Evolutionary conservation across 164 flowering plant genomes (phyloP).

Genomic region (Dillenia turbinata): DNA sequence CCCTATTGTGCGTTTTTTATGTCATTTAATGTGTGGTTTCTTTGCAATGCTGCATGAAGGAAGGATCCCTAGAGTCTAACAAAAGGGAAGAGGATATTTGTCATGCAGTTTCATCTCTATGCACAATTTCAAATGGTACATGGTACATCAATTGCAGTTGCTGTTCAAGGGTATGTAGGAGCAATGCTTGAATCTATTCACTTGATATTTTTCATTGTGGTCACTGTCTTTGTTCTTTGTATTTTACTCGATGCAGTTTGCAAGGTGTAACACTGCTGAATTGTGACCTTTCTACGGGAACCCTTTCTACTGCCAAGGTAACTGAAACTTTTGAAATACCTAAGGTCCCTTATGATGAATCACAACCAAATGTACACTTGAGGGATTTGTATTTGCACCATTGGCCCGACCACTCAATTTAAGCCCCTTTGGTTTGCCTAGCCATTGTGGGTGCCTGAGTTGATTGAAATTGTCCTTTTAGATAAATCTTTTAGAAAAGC

Average conservation of each 20-base stretch:
- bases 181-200: slow-evolving; percentile 9
- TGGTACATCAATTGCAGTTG: slow-evolving; percentile 69
- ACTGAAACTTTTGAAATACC: background rate
- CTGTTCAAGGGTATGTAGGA: slow-evolving; percentile 57
- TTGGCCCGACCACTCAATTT: no score
- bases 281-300: slow-evolving; percentile 45
- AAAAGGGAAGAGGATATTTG: slow-evolving; percentile 30
- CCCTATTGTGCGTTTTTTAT: no score
- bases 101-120: slow-evolving; percentile 64
- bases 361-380: background rate
- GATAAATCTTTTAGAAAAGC: no score
- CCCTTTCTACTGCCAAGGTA: slow-evolving; percentile 66
- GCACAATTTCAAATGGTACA: slow-evolving; percentile 57
- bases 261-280: slow-evolving; percentile 61
- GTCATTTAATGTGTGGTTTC: slow-evolving; percentile 6
- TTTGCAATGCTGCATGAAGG: slow-evolving; percentile 38
- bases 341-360: no score
- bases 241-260: slow-evolving; percentile 39
- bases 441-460: no score
- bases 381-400: no score
- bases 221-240: no score
- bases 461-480: no score
- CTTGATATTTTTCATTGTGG: background rate
- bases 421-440: background rate
- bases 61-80: slow-evolving; percentile 46